Evolutionary conservation across 768 basidiomycete species (phyloP).

Genomic region (Nidularia sp.): DNA sequence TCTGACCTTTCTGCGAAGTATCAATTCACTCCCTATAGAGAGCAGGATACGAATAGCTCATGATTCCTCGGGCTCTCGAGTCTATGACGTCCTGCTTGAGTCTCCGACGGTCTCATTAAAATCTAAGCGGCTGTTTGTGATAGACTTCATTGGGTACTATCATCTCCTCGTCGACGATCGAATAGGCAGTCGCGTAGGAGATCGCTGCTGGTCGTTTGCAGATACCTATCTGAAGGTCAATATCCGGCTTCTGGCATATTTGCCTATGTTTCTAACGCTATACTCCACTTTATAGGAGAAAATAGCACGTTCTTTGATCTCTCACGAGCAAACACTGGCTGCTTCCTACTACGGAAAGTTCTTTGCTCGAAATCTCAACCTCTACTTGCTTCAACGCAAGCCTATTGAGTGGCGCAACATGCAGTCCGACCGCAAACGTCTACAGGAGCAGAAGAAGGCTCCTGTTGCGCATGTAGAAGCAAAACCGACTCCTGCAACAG

Average conservation of each 20-base stretch:
- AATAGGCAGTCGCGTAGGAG: slow-evolving; percentile 86
- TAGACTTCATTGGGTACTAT: slow-evolving; percentile 75
- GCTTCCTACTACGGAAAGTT: slow-evolving; percentile 85
- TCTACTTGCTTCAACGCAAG: slow-evolving; percentile 72
- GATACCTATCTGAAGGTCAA: slow-evolving; percentile 89
- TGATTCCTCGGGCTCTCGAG: slow-evolving; percentile 64
- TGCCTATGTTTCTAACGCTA: neutral
- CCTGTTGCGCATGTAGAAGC: slow-evolving; percentile 2
- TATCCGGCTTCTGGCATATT: slow-evolving; percentile 4
- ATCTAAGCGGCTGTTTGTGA: slow-evolving; percentile 66
- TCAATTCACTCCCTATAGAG: slow-evolving; percentile 51
- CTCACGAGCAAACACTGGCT: slow-evolving; percentile 67
- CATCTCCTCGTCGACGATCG: slow-evolving; percentile 82
- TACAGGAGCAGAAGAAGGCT: slow-evolving; percentile 4
- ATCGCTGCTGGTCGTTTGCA: slow-evolving; percentile 87
- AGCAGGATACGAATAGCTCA: slow-evolving; percentile 51
- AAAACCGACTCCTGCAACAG: slow-evolving; percentile 9
- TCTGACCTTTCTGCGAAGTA: slow-evolving; percentile 31
- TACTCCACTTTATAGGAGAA: slow-evolving; percentile 61
- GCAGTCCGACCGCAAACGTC: slow-evolving; percentile 45
- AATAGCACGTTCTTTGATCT: slow-evolving; percentile 76
- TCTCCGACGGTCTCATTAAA: slow-evolving; percentile 62
- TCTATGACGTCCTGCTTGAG: slow-evolving; percentile 76
- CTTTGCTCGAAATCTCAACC: slow-evolving; percentile 74
- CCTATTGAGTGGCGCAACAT: slow-evolving; percentile 82